Conservation (phyloP, 495 filamentous ascomycete genomes). For the Cryomyces minteri region DNA sequence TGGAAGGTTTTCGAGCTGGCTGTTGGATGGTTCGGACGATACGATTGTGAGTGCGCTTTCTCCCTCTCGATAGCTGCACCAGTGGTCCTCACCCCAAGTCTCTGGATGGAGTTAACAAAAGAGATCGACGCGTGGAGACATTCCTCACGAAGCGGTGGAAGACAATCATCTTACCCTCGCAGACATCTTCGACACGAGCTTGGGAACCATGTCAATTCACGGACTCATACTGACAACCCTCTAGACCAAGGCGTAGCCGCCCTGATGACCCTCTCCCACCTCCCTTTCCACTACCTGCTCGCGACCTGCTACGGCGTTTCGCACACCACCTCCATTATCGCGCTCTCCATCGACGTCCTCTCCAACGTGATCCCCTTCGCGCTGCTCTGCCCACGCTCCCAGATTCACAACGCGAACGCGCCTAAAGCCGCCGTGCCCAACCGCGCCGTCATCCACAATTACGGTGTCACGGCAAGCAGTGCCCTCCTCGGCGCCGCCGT, state of each 20-base stretch:
- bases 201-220: too few relatives aligned
- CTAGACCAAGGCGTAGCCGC: conserved; percentile 49
- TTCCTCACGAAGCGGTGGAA: too few relatives aligned
- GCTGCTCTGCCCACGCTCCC: conserved; percentile 44
- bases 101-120: too few relatives aligned
- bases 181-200: not conserved
- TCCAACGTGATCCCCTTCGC: conserved; percentile 51
- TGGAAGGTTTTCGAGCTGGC: conserved; percentile 56
- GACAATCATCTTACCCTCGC: not conserved
- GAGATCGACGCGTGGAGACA: too few relatives aligned
- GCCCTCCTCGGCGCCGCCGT: conserved; percentile 45
- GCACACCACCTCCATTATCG: conserved; percentile 32
- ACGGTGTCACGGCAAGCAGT: conserved; percentile 39
- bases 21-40: conserved; percentile 49
- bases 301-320: conserved; percentile 53
- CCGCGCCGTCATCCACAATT: conserved; percentile 50
- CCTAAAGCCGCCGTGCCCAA: conserved; percentile 32
- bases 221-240: too few relatives aligned
- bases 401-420: conserved; percentile 36
- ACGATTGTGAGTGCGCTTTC: conserved; percentile 35
- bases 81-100: too few relatives aligned
- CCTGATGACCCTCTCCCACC: conserved; percentile 48
- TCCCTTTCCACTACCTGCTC: conserved; percentile 52
- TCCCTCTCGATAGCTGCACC: not conserved
- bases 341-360: conserved; percentile 43